Evolutionary conservation across 2,329 filamentous ascomycete genomes (phyloP).

Genomic region (Apiospora sp.): DNA sequence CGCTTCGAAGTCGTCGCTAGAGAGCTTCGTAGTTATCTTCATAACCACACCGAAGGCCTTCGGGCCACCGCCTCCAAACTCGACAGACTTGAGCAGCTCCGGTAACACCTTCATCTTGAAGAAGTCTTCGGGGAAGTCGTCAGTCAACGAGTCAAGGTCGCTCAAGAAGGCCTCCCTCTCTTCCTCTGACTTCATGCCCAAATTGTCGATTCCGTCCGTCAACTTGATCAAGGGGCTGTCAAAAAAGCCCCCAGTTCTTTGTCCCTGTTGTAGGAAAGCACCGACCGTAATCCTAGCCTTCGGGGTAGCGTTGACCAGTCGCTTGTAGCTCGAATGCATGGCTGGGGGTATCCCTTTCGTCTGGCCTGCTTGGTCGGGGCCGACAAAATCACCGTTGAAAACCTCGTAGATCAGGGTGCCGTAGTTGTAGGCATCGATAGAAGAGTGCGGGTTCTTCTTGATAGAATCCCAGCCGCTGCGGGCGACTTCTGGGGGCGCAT

Average conservation of each 20-base stretch:
- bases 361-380: constrained; percentile 81
- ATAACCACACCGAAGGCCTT: constrained; percentile 89
- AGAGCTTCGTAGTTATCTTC: constrained; percentile 88
- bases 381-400: constrained; percentile 85
- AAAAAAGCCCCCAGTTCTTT: constrained; percentile 84
- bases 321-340: constrained; percentile 92
- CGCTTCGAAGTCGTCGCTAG: constrained; percentile 87
- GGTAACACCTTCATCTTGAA: constrained; percentile 97
- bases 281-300: constrained; percentile 85
- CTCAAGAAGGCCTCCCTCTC: constrained; percentile 87
- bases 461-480: constrained; percentile 92
- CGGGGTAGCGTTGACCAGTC: constrained; percentile 86
- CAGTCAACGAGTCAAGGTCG: constrained; percentile 86
- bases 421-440: constrained; percentile 87
- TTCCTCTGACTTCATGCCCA: constrained; percentile 84
- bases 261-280: constrained; percentile 90
- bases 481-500: constrained; percentile 85
- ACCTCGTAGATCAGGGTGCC: constrained; percentile 87
- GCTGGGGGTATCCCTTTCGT: constrained; percentile 84
- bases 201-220: constrained; percentile 89
- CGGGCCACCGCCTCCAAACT: constrained; percentile 94
- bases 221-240: constrained; percentile 91
- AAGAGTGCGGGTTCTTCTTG: constrained; percentile 81
- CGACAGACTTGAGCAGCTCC: constrained; percentile 97
- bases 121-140: constrained; percentile 97